Conservation (phyloP, 1,139 yeast species). For the Saccharomyces hybrid region DNA sequence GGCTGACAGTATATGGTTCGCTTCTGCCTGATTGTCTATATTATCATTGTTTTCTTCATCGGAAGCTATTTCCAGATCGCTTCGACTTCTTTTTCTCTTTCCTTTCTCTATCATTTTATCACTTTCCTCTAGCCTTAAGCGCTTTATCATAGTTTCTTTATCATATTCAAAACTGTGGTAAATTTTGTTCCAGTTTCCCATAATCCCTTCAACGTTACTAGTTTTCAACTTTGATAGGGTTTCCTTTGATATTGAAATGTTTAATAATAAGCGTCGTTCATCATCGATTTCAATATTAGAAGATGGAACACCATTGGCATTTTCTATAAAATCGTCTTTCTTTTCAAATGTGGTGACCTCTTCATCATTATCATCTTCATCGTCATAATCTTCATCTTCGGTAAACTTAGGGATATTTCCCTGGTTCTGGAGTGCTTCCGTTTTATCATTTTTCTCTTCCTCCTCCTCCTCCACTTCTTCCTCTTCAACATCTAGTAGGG, state of each 20-base stretch:
- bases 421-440: slow-evolving; percentile 1
- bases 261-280: slow-evolving; percentile 19
- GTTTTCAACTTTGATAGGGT: slow-evolving; percentile 23
- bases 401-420: slow-evolving; percentile 15
- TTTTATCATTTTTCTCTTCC: neutral
- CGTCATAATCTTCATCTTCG: slow-evolving; percentile 15
- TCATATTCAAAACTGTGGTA: slow-evolving; percentile 85
- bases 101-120: slow-evolving; percentile 56
- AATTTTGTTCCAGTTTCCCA: slow-evolving; percentile 47
- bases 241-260: slow-evolving; percentile 27
- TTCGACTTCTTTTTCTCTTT: slow-evolving; percentile 20
- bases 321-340: slow-evolving; percentile 8
- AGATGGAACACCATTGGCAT: slow-evolving; percentile 1
- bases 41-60: slow-evolving; percentile 6
- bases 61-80: slow-evolving; percentile 7
- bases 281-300: slow-evolving; percentile 14
- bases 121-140: slow-evolving; percentile 71
- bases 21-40: slow-evolving; percentile 1
- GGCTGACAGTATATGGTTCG: slow-evolving; percentile 1
- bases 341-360: slow-evolving; percentile 25
- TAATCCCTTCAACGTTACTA: slow-evolving; percentile 29
- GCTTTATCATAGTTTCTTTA: slow-evolving; percentile 64
- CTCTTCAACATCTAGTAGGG: slow-evolving; percentile 13
- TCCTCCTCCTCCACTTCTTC: neutral
- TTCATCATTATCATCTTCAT: slow-evolving; percentile 19